Percentiles rank a stretch among this genome's conserved stretches.
Conservation (phyloP, 2,329 filamentous ascomycete species). For the Pseudophaeomoniella oleicola region DNA sequence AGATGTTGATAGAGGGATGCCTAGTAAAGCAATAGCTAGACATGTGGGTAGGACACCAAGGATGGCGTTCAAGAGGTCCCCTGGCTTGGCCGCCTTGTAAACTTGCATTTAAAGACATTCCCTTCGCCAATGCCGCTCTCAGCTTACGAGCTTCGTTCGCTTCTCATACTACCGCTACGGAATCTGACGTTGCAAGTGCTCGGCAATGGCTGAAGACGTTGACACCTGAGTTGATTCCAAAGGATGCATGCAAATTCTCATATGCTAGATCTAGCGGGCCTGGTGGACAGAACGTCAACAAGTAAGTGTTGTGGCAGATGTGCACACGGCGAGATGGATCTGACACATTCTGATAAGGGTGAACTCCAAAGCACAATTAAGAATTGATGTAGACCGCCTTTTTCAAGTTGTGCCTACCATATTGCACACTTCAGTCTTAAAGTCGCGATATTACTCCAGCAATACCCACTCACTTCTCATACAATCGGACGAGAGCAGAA, state of each 20-base stretch:
- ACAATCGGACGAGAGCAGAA: constrained; percentile 48
- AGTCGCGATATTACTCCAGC: constrained; percentile 40
- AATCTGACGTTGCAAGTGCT: constrained; percentile 26
- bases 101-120: no score
- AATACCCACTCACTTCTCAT: constrained; percentile 42
- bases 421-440: constrained; percentile 35
- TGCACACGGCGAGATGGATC: not conserved
- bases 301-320: constrained; percentile 28
- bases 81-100: no score
- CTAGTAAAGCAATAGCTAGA: no score
- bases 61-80: no score
- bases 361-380: constrained; percentile 52
- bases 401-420: constrained; percentile 38
- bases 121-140: no score
- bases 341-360: constrained; percentile 29
- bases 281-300: constrained; percentile 56
- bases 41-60: no score
- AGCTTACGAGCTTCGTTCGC: no score
- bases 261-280: constrained; percentile 52
- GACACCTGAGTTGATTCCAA: constrained; percentile 39
- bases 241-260: constrained; percentile 40
- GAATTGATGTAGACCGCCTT: constrained; percentile 36
- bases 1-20: no score
- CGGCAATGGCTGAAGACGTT: constrained; percentile 43
- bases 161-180: constrained; percentile 3